Evolutionary conservation across 306 rosid species (phyloP).

Genomic region (Ormosia emarginata): DNA sequence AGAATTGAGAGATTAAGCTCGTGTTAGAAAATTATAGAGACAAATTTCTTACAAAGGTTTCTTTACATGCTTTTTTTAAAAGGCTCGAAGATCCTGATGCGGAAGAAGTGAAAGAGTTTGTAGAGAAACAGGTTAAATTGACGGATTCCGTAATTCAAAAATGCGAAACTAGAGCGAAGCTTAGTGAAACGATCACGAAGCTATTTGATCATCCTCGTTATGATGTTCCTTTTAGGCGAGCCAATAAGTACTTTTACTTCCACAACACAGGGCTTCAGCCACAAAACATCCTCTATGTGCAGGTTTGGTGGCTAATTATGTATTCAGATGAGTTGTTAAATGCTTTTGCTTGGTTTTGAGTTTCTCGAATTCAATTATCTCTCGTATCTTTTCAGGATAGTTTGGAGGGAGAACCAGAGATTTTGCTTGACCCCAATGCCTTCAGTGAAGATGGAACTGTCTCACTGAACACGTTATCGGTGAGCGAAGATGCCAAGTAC

Average conservation of each 20-base stretch:
- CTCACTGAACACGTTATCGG: conserved; percentile 51
- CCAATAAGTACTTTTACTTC: conserved; percentile 69
- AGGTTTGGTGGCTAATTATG: conserved; percentile 48
- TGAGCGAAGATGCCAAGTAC: conserved; percentile 78
- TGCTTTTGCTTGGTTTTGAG: not conserved
- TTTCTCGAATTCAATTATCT: not conserved
- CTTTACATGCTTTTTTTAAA: not conserved
- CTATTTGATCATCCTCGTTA: conserved; percentile 92
- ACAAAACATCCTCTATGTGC: conserved; percentile 64
- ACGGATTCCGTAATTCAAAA: conserved; percentile 63
- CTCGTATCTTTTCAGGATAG: conserved; percentile 49
- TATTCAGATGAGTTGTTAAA: not conserved
- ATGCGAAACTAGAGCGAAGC: conserved; percentile 69
- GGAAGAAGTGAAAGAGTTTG: conserved; percentile 84
- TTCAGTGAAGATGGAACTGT: conserved; percentile 90
- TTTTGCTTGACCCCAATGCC: conserved; percentile 79
- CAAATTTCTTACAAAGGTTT: not conserved
- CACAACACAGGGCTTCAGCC: conserved; percentile 94
- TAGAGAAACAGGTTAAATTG: conserved; percentile 66
- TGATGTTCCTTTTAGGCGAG: conserved; percentile 57
- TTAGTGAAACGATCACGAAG: conserved; percentile 61
- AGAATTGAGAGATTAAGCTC: not conserved
- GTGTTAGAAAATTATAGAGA: not conserved
- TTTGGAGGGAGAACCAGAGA: conserved; percentile 79
- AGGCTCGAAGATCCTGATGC: conserved; percentile 98